Evolutionary conservation across 208 protist species (phyloP).

Genomic region (Angomonas deanei): DNA sequence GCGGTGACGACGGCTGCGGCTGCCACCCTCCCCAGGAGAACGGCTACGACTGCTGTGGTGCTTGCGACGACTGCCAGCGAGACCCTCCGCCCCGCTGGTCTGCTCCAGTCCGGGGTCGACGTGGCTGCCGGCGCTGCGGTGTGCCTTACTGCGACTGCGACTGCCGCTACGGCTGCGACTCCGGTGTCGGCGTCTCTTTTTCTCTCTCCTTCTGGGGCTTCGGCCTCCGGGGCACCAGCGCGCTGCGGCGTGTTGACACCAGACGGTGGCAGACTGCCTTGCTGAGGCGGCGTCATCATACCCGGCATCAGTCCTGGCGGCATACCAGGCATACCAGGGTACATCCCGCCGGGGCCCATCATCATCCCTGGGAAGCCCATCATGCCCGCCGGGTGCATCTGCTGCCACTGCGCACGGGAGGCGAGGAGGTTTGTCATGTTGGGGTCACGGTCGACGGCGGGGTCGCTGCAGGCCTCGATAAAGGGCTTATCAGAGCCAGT

Average conservation of each 20-base stretch:
- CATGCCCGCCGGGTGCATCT: slow-evolving; percentile 26
- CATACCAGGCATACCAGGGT: background rate
- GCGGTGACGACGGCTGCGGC: slow-evolving; percentile 7
- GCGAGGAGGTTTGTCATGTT: slow-evolving; percentile 54
- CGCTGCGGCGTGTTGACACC: background rate
- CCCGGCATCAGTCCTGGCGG: background rate
- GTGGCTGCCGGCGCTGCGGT: slow-evolving; percentile 8
- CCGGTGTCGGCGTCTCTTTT: slow-evolving; percentile 20
- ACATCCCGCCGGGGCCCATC: background rate
- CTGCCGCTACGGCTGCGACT: slow-evolving; percentile 20
- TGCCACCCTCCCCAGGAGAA: background rate
- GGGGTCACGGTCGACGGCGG: slow-evolving; percentile 55
- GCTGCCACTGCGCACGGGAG: slow-evolving; percentile 35
- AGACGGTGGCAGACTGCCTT: too few relatives aligned
- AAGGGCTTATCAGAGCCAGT: slow-evolving; percentile 50
- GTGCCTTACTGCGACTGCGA: slow-evolving; percentile 11
- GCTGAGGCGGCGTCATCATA: background rate
- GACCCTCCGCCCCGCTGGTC: slow-evolving; percentile 3
- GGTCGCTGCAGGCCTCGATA: slow-evolving; percentile 36
- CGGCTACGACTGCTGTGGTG: slow-evolving; percentile 11
- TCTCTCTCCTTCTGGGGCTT: background rate
- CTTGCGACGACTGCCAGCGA: background rate
- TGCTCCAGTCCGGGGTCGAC: slow-evolving; percentile 2
- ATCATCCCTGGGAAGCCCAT: background rate
- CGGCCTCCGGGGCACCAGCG: background rate